Evolutionary conservation across 2,329 filamentous ascomycete genomes (phyloP).

Genomic region (Diplodia seriata): DNA sequence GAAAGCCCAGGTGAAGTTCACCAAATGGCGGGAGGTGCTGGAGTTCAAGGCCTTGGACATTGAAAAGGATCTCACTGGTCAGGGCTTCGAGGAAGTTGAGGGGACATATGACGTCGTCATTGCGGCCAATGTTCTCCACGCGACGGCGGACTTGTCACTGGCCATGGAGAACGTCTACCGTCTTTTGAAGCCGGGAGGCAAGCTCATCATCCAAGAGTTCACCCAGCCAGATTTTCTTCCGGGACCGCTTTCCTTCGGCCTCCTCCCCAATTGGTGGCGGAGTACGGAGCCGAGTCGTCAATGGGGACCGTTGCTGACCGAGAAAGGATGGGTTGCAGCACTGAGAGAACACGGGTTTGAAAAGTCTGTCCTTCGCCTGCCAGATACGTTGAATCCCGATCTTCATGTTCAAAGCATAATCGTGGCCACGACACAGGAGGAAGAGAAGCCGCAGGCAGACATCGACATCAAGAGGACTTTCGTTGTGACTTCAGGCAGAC

Average conservation of each 20-base stretch:
- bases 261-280: conserved; percentile 34
- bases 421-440: conserved; percentile 14
- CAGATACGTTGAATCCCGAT: conserved; percentile 16
- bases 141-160: conserved; percentile 31
- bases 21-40: conserved; percentile 20
- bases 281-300: conserved; percentile 13
- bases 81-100: conserved; percentile 34
- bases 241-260: conserved; percentile 1
- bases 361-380: conserved; percentile 15
- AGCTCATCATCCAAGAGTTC: conserved; percentile 46
- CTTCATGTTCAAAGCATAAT: conserved; percentile 22
- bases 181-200: conserved; percentile 50
- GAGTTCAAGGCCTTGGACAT: conserved; percentile 31
- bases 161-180: conserved; percentile 34
- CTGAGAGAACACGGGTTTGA: conserved; percentile 16
- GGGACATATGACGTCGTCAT: conserved; percentile 31
- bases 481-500: conserved; percentile 14
- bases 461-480: conserved; percentile 21
- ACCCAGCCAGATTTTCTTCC: conserved; percentile 11
- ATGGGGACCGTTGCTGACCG: conserved; percentile 18
- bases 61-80: conserved; percentile 29
- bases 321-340: conserved; percentile 19
- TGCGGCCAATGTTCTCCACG: conserved; percentile 33
- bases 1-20: conserved; percentile 27
- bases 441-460: conserved; percentile 5